These are phyloP conservation scores for Phyllachora maydis DNA, from an alignment of 2,329 filamentous ascomycete genomes.

Conservation along the genomic window DNA sequence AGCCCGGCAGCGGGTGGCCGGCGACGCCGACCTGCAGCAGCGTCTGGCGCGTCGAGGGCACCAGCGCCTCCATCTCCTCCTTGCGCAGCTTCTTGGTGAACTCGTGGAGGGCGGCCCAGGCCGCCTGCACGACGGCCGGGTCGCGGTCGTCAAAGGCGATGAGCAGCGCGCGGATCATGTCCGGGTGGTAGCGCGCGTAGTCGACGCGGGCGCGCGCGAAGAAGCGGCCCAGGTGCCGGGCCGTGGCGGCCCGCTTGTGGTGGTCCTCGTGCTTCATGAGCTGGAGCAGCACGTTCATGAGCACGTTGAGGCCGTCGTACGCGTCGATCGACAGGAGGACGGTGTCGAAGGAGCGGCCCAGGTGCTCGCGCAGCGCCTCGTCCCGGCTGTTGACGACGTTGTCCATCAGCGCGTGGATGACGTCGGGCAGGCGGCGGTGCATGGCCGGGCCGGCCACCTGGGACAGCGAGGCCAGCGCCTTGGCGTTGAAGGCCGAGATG, in stretches of 20 bases:
- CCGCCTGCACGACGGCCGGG: slow-evolving; percentile 62
- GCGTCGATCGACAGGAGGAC: slow-evolving; percentile 88
- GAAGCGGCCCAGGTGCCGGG: slow-evolving; percentile 66
- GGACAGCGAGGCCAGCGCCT: slow-evolving; percentile 77
- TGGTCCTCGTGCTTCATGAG: slow-evolving; percentile 90
- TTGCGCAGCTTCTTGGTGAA: slow-evolving; percentile 83
- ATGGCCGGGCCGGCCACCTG: slow-evolving; percentile 80
- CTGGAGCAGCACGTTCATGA: slow-evolving; percentile 81
- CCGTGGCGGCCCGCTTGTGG: slow-evolving; percentile 56
- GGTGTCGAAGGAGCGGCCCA: slow-evolving; percentile 67
- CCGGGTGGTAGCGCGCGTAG: slow-evolving; percentile 89
- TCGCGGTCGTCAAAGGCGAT: slow-evolving; percentile 86
- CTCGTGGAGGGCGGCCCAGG: slow-evolving; percentile 71
- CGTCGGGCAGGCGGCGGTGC: slow-evolving; percentile 72
- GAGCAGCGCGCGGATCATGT: slow-evolving; percentile 76
- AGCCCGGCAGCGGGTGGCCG: slow-evolving; percentile 69
- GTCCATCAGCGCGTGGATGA: slow-evolving; percentile 88
- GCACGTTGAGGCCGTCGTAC: slow-evolving; percentile 83
- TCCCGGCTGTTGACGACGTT: slow-evolving; percentile 66
- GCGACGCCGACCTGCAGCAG: slow-evolving; percentile 76
- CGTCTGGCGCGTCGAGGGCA: slow-evolving; percentile 67
- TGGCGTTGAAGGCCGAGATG: slow-evolving; percentile 87
- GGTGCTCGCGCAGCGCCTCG: slow-evolving; percentile 48
- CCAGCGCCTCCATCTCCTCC: slow-evolving; percentile 93
- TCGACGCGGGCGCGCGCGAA: slow-evolving; percentile 65